These are phyloP conservation scores for Stephanodiscus triporus DNA, from an alignment of 108 stramenopile species.

Conservation along the genomic window DNA sequence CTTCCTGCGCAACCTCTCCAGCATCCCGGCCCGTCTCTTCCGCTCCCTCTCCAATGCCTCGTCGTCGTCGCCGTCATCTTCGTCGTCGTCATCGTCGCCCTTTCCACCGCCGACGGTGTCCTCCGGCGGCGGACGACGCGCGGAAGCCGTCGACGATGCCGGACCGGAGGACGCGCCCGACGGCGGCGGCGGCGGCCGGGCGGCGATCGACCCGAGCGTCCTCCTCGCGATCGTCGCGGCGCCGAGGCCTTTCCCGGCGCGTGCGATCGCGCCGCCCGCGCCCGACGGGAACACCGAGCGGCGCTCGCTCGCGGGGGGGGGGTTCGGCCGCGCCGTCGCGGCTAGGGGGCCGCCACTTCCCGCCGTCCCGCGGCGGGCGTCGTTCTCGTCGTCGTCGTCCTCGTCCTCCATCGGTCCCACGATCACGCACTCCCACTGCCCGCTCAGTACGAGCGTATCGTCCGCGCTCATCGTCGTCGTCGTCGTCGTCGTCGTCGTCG, in stretches of 20 bases:
- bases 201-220: slow-evolving; percentile 1
- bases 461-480: slow-evolving; percentile 12
- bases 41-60: too few species aligned
- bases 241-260: too few species aligned
- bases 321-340: not conserved
- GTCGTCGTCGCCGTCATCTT: slow-evolving; percentile 7
- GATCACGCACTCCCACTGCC: slow-evolving; percentile 41
- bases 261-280: too few species aligned
- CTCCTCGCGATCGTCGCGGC: not conserved
- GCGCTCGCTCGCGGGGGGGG: too few species aligned
- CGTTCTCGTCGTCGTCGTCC: not conserved
- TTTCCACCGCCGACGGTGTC: too few species aligned
- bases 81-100: not conserved
- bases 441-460: slow-evolving; percentile 23
- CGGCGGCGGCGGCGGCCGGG: not conserved
- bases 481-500: not conserved
- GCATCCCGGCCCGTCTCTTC: too few species aligned
- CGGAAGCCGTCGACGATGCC: not conserved
- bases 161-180: not conserved
- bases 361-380: not conserved
- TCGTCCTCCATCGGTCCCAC: not conserved
- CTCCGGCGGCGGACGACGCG: too few species aligned
- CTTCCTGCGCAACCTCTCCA: too few species aligned
- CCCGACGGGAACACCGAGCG: too few species aligned
- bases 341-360: not conserved